Evolutionary conservation across 257 asterid species (phyloP).

Genomic region (Plantago elongata): DNA sequence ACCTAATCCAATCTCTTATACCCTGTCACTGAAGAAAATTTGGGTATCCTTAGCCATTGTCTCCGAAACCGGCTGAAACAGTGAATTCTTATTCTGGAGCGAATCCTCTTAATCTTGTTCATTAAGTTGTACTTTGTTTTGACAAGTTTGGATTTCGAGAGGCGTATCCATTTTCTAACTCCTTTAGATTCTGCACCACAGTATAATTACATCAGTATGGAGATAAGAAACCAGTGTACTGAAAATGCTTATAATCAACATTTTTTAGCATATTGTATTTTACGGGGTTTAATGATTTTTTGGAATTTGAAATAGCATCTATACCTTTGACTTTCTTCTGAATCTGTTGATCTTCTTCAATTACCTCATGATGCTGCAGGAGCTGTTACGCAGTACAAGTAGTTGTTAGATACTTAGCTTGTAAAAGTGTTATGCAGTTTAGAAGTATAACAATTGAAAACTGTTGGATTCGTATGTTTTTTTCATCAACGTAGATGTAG

Average conservation of each 20-base stretch:
- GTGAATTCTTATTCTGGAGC: constrained; percentile 62
- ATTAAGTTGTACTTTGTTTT: constrained; percentile 35
- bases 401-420: constrained; percentile 1
- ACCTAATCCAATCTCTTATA: constrained; percentile 44
- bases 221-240: background rate
- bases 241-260: background rate
- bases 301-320: background rate
- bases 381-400: constrained; percentile 43
- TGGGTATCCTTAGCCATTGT: constrained; percentile 53
- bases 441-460: too few species aligned
- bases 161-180: constrained; percentile 45
- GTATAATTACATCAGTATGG: background rate
- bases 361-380: constrained; percentile 29
- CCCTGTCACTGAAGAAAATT: constrained; percentile 47
- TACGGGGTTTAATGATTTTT: background rate
- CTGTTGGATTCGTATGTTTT: background rate
- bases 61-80: constrained; percentile 47
- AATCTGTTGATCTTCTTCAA: constrained; percentile 35
- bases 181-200: constrained; percentile 45
- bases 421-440: background rate
- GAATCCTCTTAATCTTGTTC: constrained; percentile 53
- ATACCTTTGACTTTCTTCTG: constrained; percentile 40
- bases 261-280: constrained; percentile 2
- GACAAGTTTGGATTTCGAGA: constrained; percentile 46
- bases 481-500: background rate